Evolutionary conservation across 1,284 basidiomycete species (phyloP), one percentile per base, ranked within the genome.

Genomic region (Rhodofomes roseus): DNA sequence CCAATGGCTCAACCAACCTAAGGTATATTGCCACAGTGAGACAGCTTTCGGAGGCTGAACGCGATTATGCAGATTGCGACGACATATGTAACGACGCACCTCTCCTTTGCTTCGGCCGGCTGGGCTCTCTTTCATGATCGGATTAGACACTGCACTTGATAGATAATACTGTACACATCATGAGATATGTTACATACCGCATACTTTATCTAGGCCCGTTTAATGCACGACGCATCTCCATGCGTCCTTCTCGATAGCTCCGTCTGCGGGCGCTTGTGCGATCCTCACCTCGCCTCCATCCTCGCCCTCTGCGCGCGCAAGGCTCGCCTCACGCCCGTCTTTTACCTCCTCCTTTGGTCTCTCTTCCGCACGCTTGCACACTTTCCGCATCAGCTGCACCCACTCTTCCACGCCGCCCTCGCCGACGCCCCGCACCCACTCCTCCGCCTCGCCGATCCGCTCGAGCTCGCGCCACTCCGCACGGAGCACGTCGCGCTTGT

Each of bases 401-500:
- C 89, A 92, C 61, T 90, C 86, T 27, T 81, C 82, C 22, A 78
- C 58, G 25, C 66, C 63, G n/a, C 66, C 68, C 64, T 79, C 71
- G 0, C 90, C 89, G 27, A 91, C 82, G 2, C 81, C 86, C 59
- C 73, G 72, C 18, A 89, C 77, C 85, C 84, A 89, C 23, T 75
- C 74, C 41, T 80, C 79, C 3, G 82, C 84, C 56, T 83, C 78
- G 0, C 86, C 86, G 1, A 66, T 72, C 59, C 72, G 74, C 66
- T 86, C 85, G 37, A 91, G 62, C 22, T 77, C 79, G 36, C 77
- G 74, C 90, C 90, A 92, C 31, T 78, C 78, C 23, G 66, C 66
- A 54, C 86, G 75, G 59, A 92, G 63, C 14, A 79, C 56, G 25
- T 62, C 66, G 64, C 79, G 88, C 36, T 77, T 74, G n/a, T 65